Percentiles rank a stretch among this genome's conserved stretches.
These are phyloP conservation scores for Acephala macrosclerotiorum DNA, from an alignment of 2,329 filamentous ascomycete species.

Conservation along the genomic window DNA sequence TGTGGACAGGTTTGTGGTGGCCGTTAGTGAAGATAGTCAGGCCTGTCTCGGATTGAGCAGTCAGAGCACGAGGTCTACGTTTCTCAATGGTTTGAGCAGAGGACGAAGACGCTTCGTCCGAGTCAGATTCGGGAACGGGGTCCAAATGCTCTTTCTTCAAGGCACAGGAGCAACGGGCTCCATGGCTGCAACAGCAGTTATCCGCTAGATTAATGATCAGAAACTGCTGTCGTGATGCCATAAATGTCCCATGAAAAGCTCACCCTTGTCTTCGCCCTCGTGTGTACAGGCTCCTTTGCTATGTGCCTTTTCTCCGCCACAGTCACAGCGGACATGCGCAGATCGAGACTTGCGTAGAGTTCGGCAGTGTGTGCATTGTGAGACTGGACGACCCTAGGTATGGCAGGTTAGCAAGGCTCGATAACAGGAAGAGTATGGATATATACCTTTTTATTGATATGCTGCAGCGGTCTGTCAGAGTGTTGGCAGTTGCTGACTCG, in stretches of 20 bases:
- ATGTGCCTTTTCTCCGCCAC: slow-evolving; percentile 87
- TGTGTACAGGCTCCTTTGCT: slow-evolving; percentile 62
- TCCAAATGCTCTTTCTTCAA: slow-evolving; percentile 70
- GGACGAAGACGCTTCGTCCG: slow-evolving; percentile 55
- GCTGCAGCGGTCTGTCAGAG: slow-evolving; percentile 86
- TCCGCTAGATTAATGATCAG: slow-evolving; percentile 53
- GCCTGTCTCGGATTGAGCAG: slow-evolving; percentile 64
- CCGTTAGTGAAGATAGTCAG: slow-evolving; percentile 69
- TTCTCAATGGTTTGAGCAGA: slow-evolving; percentile 49
- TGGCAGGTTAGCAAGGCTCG: slow-evolving; percentile 16
- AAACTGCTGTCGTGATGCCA: slow-evolving; percentile 40
- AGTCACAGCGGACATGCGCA: slow-evolving; percentile 96
- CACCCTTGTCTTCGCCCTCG: slow-evolving; percentile 51
- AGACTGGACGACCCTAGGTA: slow-evolving; percentile 80
- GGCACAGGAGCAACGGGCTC: slow-evolving; percentile 70
- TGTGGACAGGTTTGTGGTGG: slow-evolving; percentile 68
- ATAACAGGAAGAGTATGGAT: neutral
- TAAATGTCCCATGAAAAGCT: slow-evolving; percentile 40
- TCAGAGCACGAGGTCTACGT: slow-evolving; percentile 65
- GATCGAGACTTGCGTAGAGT: slow-evolving; percentile 94
- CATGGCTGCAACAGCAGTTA: slow-evolving; percentile 75
- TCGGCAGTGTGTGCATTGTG: slow-evolving; percentile 97
- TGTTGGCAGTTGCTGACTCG: slow-evolving; percentile 99
- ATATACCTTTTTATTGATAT: slow-evolving; percentile 86
- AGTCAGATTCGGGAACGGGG: slow-evolving; percentile 69